Base-by-base conservation (phyloP, 148 eudicot species). In the Mesembryanthemum crystallinum region DNA sequence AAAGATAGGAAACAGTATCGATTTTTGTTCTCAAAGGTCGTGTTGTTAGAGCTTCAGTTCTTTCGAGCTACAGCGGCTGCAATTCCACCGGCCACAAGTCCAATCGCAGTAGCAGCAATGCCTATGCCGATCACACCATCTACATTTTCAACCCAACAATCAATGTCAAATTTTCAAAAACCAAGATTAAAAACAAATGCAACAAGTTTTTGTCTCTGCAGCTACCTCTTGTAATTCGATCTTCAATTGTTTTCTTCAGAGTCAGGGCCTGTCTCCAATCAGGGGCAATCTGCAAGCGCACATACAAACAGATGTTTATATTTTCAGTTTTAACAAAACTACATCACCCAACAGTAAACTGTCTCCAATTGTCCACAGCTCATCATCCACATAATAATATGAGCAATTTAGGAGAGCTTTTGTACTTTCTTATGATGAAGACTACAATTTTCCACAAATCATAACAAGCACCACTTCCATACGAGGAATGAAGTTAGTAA, bases 101-200 rank as follows among this genome's bases (percentile, higher is more conserved):
- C 82, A 57, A 75, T 65, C 17, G 75, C 79, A 69, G 82, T 74
- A 20, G 78, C 82, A 49, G 82, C 79, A 30, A 83, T 77, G 70
- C 86, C 86, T 17, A 83, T 78, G 64, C 86, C 86, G 24, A 83
- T 80, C 9, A 80, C 86, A 52, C 86, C 86, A 74, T 83, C 86
- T 83, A 79, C 57, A 67, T 25, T 52, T 32, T 47, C 47, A 67
- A 30, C 55, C 30, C 72, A 43, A 33, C 1, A 9, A 14, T 29
- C 11, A 49, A 18, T 21, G 61, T 8, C 25, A 21, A 67, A 23
- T 10, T 43, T 43, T 12, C 30, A 25, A 1, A 43, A 24, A 1
- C 13, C 17, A 58, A 52, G 25, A 52, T 2, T 35, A 35, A 35
- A 35, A 52, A 30, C 18, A n/a, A 28, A 49, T 39, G 20, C 2